Conservation (phyloP, 768 basidiomycete genomes). For the Leucocoprinus birnbaumii region DNA sequence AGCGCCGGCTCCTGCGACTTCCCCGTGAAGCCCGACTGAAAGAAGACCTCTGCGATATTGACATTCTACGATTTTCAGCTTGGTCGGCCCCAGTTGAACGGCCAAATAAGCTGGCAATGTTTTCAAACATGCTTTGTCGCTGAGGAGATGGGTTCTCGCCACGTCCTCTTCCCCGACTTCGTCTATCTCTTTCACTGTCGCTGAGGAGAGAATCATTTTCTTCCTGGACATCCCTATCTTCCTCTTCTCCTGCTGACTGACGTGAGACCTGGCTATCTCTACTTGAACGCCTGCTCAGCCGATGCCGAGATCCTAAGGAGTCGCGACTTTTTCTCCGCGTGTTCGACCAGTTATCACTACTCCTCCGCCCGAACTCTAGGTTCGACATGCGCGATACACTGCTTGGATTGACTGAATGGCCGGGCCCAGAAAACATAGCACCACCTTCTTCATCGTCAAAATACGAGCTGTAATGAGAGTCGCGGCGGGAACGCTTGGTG, state of each 20-base stretch:
- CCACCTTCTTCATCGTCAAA: constrained; percentile 61
- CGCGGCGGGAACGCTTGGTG: constrained; percentile 51
- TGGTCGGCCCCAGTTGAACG: constrained; percentile 39
- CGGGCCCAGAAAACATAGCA: constrained; percentile 77
- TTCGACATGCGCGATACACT: constrained; percentile 80
- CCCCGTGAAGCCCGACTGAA: constrained; percentile 45
- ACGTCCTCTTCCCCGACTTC: constrained; percentile 15
- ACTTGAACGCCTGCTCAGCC: constrained; percentile 41
- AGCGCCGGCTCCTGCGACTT: constrained; percentile 51
- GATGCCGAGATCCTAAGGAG: constrained; percentile 26
- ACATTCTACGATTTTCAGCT: constrained; percentile 42
- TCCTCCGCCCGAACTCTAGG: constrained; percentile 49
- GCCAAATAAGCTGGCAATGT: constrained; percentile 66
- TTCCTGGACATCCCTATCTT: constrained; percentile 22
- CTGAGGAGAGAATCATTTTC: constrained; percentile 25
- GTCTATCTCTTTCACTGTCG: constrained; percentile 23
- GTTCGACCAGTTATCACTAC: constrained; percentile 52
- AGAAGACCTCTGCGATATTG: constrained; percentile 58
- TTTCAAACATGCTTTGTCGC: constrained; percentile 54
- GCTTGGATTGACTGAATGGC: constrained; percentile 68
- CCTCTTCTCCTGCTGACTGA: constrained; percentile 35
- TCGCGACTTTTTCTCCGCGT: constrained; percentile 51
- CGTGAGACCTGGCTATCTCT: constrained; percentile 41
- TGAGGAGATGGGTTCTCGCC: constrained; percentile 31
- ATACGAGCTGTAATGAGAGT: constrained; percentile 61